These are phyloP conservation scores for Coccomyxa subellipsoidea DNA, from an alignment of 163 green algal genomes.

Conservation along the genomic window DNA sequence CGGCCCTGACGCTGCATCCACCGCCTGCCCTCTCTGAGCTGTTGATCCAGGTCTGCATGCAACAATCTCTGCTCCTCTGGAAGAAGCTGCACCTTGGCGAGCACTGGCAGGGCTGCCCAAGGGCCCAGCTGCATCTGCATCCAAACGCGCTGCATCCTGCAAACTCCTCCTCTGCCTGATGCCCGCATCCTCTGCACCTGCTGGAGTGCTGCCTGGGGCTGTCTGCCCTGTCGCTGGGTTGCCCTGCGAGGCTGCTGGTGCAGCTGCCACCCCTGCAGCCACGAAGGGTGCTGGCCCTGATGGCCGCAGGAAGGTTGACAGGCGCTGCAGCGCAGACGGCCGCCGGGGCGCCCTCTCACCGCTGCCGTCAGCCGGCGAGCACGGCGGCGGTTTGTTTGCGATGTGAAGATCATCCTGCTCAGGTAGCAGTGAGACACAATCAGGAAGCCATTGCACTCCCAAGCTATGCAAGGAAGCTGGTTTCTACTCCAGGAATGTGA, in stretches of 20 bases:
- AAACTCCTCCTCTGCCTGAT: neutral
- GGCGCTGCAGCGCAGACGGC: neutral
- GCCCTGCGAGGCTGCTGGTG: neutral
- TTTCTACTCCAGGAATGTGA: neutral
- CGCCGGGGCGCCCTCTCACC: neutral
- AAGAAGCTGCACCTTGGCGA: neutral
- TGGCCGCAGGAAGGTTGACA: neutral
- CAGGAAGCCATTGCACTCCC: neutral
- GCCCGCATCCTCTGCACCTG: neutral
- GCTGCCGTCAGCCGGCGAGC: neutral
- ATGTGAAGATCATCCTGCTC: slow-evolving; percentile 25
- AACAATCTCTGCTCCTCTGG: neutral
- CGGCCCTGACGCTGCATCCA: neutral
- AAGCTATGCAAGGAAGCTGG: neutral
- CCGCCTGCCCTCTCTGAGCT: neutral
- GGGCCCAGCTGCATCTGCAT: neutral
- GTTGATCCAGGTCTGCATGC: neutral
- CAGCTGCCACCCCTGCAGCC: neutral
- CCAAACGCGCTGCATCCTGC: neutral
- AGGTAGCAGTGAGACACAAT: neutral
- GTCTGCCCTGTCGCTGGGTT: neutral
- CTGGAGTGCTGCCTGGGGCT: too few relatives aligned
- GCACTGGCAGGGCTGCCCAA: neutral
- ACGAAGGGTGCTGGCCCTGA: neutral
- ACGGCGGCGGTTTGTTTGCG: slow-evolving; percentile 26